A percentile compares a stretch with the other conserved stretches of the same genome.
phyloP scores from a whole-genome alignment of 176 grass and related monocot species.

The maize (Zea mays) region DNA sequence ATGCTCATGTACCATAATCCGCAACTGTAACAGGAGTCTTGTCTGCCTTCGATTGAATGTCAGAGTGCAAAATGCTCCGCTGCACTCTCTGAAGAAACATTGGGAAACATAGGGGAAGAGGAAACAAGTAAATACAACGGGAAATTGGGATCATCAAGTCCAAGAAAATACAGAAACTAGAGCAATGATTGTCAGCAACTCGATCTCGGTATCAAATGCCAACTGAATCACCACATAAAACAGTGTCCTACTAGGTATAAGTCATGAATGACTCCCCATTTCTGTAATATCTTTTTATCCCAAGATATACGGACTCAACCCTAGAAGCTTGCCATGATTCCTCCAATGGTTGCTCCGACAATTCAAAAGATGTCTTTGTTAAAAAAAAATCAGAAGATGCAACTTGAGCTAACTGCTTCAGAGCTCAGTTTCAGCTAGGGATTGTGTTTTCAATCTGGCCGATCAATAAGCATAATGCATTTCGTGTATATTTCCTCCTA shows the following conservation, averaged over 20 bases:
- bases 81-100: slow-evolving; percentile 58
- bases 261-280: not conserved
- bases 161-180: not conserved
- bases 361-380: not conserved
- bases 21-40: slow-evolving; percentile 87
- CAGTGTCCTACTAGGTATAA: not conserved
- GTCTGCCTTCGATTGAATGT: slow-evolving; percentile 79
- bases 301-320: not conserved
- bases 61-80: slow-evolving; percentile 66
- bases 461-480: not conserved
- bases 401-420: not conserved
- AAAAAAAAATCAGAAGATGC: not conserved
- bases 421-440: not conserved
- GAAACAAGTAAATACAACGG: not conserved
- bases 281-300: not conserved
- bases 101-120: slow-evolving; percentile 10
- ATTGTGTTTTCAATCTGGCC: not conserved
- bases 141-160: slow-evolving; percentile 1
- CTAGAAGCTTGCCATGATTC: not conserved
- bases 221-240: not conserved
- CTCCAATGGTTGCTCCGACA: not conserved
- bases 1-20: slow-evolving; percentile 67
- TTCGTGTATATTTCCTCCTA: not conserved
- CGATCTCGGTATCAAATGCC: not conserved
- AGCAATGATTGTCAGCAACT: not conserved